These are phyloP conservation scores for Gamsiella multidivaricata DNA, from an alignment of 192 early-diverging fungal genomes.

Conservation along the genomic window DNA sequence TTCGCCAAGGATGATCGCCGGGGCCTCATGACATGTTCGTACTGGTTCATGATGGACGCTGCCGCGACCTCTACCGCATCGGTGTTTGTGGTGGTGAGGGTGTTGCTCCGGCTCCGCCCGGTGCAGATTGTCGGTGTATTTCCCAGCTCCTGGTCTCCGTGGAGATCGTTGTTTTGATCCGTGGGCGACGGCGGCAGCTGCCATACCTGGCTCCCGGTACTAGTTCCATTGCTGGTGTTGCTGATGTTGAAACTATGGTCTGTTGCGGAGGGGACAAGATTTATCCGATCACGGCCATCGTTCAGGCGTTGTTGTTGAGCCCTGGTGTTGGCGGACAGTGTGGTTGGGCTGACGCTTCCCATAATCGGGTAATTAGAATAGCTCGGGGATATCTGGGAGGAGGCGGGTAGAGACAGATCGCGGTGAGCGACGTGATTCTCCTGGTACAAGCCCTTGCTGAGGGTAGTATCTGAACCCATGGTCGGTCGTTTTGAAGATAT, in stretches of 20 bases:
- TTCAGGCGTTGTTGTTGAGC: conserved; percentile 13
- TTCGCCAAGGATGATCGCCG: conserved; percentile 28
- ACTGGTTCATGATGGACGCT: conserved; percentile 20
- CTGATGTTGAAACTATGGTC: neutral
- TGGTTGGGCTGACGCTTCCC: conserved; percentile 2
- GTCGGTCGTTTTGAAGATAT: neutral
- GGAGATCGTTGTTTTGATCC: conserved; percentile 14
- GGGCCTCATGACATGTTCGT: conserved; percentile 39
- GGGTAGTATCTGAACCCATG: conserved; percentile 2
- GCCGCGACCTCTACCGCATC: conserved; percentile 11
- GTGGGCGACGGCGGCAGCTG: neutral
- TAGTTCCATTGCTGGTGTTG: neutral
- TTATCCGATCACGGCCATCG: conserved; percentile 37
- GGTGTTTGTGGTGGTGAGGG: conserved; percentile 23
- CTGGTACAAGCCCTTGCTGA: conserved; percentile 25
- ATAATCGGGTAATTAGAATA: neutral
- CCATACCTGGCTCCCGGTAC: neutral
- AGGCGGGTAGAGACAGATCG: conserved; percentile 13
- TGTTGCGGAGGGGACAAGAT: conserved; percentile 27
- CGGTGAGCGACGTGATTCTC: conserved; percentile 9
- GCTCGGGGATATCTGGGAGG: neutral
- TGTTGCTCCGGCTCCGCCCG: conserved; percentile 49
- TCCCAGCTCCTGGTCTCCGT: neutral
- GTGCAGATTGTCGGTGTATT: conserved; percentile 23
- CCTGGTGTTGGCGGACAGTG: conserved; percentile 4